Percentiles rank a stretch among this genome's conserved stretches.
phyloP scores from a whole-genome alignment of 176 grass and related monocot genomes.

The Carex parvula region DNA sequence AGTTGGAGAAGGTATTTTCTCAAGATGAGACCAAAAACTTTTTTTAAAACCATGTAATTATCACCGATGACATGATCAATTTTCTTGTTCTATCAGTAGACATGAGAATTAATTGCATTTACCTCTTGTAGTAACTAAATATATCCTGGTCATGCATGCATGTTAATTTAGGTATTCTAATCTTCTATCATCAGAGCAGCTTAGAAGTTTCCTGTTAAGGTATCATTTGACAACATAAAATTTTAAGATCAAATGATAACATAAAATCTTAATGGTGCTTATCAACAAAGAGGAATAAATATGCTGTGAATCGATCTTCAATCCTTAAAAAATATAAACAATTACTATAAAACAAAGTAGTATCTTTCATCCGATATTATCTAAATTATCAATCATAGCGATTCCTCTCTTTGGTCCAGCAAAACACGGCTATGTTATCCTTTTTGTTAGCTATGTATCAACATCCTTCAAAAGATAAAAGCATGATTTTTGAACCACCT shows the following conservation, averaged over 20 bases:
- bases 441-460: constrained; percentile 26
- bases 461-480: constrained; percentile 18
- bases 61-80: not conserved
- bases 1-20: constrained; percentile 9
- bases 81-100: not conserved
- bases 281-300: not conserved
- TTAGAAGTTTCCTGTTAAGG: not conserved
- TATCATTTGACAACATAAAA: not conserved
- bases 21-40: constrained; percentile 4
- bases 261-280: not conserved
- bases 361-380: not conserved
- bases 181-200: not conserved
- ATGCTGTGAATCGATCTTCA: not conserved
- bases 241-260: not conserved
- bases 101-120: not conserved
- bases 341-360: not conserved
- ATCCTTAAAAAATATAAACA: not conserved
- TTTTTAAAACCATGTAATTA: constrained; percentile 5
- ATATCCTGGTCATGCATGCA: not conserved
- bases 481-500: constrained; percentile 25
- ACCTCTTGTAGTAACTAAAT: not conserved
- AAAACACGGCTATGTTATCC: constrained; percentile 9
- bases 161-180: not conserved
- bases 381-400: not conserved
- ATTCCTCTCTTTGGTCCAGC: constrained; percentile 15